A percentile compares a stretch with the other conserved stretches of the same genome.
These are phyloP conservation scores for Pichia norvegensis DNA, from an alignment of 1,139 yeast species.

Conservation along the genomic window DNA sequence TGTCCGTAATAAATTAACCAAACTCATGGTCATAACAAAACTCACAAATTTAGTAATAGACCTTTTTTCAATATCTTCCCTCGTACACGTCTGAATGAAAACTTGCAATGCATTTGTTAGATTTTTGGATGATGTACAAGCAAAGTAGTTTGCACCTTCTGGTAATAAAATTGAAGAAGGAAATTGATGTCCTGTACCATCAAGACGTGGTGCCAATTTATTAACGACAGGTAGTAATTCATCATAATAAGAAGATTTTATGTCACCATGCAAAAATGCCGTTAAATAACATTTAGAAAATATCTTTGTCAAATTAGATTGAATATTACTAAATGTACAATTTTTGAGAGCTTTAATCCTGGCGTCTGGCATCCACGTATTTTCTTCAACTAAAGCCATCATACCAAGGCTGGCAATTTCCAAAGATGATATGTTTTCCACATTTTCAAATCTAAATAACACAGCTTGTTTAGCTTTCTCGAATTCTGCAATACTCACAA, in stretches of 20 bases:
- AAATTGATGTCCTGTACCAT: constrained; percentile 7
- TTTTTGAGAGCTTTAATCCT: constrained; percentile 52
- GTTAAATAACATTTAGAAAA: constrained; percentile 31
- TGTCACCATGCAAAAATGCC: constrained; percentile 45
- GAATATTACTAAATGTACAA: constrained; percentile 38
- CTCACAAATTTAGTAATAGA: constrained; percentile 40
- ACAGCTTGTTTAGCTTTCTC: constrained; percentile 38
- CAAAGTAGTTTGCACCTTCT: constrained; percentile 29
- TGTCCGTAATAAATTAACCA: constrained; percentile 41
- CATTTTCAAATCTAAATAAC: constrained; percentile 36
- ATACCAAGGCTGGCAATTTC: constrained; percentile 41
- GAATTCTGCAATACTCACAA: constrained; percentile 30
- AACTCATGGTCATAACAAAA: constrained; percentile 35
- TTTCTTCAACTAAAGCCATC: constrained; percentile 40
- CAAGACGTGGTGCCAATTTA: constrained; percentile 13
- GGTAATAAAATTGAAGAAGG: constrained; percentile 34
- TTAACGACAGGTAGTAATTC: constrained; percentile 10
- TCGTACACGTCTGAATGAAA: constrained; percentile 48
- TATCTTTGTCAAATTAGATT: constrained; percentile 24
- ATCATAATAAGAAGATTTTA: constrained; percentile 13
- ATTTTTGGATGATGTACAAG: constrained; percentile 35
- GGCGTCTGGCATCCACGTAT: constrained; percentile 43
- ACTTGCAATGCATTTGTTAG: constrained; percentile 42
- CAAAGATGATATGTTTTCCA: constrained; percentile 36
- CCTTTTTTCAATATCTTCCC: constrained; percentile 30